Evolutionary conservation across 768 basidiomycete genomes (phyloP).

Genomic region (Boletus rubropictus): DNA sequence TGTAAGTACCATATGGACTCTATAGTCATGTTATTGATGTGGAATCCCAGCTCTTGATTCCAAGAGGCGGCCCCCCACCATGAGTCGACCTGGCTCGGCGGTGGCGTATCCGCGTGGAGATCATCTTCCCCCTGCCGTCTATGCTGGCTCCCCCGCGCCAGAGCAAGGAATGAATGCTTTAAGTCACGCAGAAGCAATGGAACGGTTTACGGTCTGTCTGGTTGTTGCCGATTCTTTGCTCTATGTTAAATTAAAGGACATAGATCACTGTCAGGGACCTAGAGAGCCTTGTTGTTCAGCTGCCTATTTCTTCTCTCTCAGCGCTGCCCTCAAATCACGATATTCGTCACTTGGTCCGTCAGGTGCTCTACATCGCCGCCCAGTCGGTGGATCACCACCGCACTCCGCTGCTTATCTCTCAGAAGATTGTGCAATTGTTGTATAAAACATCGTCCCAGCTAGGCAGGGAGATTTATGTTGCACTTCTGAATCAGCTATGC

Average conservation of each 20-base stretch:
- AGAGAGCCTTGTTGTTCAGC: conserved; percentile 71
- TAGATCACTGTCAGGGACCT: conserved; percentile 48
- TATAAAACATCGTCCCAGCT: conserved; percentile 86
- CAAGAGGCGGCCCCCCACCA: conserved; percentile 43
- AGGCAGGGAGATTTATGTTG: conserved; percentile 89
- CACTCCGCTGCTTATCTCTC: conserved; percentile 87
- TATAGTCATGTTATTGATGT: conserved; percentile 11
- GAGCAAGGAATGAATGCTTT: conserved; percentile 48
- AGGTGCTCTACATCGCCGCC: conserved; percentile 76
- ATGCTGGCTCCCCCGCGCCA: conserved; percentile 57
- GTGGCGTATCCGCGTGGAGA: conserved; percentile 56
- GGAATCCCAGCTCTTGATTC: conserved; percentile 43
- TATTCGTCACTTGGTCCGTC: conserved; percentile 76
- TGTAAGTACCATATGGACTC: conserved; percentile 37
- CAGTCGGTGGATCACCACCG: conserved; percentile 76
- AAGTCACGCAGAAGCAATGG: conserved; percentile 80
- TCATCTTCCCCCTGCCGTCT: conserved; percentile 38
- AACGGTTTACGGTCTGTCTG: conserved; percentile 68
- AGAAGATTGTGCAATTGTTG: conserved; percentile 92
- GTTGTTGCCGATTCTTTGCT: neutral
- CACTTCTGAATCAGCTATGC: conserved; percentile 84
- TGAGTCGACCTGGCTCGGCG: conserved; percentile 67
- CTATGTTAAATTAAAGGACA: conserved; percentile 1
- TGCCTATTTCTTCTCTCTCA: conserved; percentile 66
- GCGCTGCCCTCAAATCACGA: conserved; percentile 79